A percentile compares a stretch with the other conserved stretches of the same genome.
Conservation (phyloP, 257 asterid genomes). For the Solanum gracilifrons region DNA sequence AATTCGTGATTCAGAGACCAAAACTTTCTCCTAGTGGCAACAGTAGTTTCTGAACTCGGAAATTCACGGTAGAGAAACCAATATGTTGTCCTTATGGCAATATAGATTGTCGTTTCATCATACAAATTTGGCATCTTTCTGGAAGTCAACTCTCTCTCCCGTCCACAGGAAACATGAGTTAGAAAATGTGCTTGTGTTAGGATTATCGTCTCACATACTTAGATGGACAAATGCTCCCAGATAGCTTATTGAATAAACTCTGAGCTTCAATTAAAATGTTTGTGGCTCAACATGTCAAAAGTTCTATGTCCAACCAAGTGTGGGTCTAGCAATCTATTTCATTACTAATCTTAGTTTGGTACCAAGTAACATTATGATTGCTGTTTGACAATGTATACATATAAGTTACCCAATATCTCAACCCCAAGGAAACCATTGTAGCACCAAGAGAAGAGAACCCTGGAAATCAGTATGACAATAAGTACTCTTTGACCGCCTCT, state of each 20-base stretch:
- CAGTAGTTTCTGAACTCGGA: neutral
- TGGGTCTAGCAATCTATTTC: neutral
- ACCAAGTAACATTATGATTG: neutral
- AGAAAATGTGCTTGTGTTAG: neutral
- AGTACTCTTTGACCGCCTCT: neutral
- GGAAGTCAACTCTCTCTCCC: neutral
- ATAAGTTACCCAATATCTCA: neutral
- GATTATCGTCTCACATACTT: neutral
- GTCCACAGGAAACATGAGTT: neutral
- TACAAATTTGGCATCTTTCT: neutral
- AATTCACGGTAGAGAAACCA: neutral
- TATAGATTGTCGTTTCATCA: neutral
- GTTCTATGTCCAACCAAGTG: neutral
- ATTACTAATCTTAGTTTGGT: neutral
- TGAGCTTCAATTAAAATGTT: neutral
- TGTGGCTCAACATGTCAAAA: neutral
- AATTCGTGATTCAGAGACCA: neutral
- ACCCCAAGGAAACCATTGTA: neutral
- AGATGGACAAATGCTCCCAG: neutral
- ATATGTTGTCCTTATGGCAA: neutral
- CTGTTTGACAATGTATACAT: neutral
- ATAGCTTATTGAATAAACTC: neutral
- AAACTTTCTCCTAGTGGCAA: neutral
- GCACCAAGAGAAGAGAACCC: neutral
- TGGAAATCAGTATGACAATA: neutral